Evolutionary conservation across 192 early-diverging fungal species (phyloP).

Genomic region (Podochytrium sp.): DNA sequence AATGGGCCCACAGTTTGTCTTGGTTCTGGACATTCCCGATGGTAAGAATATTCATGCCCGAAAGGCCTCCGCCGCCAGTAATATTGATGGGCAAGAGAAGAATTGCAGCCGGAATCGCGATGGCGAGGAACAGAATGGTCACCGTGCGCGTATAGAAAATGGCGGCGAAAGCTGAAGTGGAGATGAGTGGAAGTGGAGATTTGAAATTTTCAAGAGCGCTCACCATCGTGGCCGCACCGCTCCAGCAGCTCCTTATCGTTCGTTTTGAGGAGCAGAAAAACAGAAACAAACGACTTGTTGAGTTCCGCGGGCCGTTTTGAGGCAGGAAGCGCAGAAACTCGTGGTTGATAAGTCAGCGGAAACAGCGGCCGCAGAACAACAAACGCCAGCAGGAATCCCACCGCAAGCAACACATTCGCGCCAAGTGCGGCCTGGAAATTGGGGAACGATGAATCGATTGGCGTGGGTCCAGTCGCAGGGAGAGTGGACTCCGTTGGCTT

Average conservation of each 20-base stretch:
- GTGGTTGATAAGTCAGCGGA: conserved; percentile 72
- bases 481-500: no score
- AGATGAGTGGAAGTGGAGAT: not conserved
- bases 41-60: conserved; percentile 64
- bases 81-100: conserved; percentile 76
- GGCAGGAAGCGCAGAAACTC: conserved; percentile 65
- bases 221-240: not conserved
- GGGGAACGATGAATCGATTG: no score
- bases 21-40: conserved; percentile 70
- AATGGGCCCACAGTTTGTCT: conserved; percentile 70
- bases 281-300: not conserved
- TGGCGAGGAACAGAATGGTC: conserved; percentile 65
- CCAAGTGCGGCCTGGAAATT: conserved; percentile 71
- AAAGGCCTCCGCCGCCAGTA: conserved; percentile 45
- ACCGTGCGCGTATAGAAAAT: conserved; percentile 71
- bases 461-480: no score
- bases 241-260: conserved; percentile 15
- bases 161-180: conserved; percentile 72
- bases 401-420: conserved; percentile 65
- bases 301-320: conserved; percentile 39
- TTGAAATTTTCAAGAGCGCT: not conserved
- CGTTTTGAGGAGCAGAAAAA: not conserved
- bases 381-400: conserved; percentile 61
- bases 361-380: conserved; percentile 67
- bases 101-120: conserved; percentile 57